A percentile compares a stretch with the other conserved stretches of the same genome.
phyloP scores from a whole-genome alignment of 1,284 basidiomycete genomes.

The Ceratorhiza oryzae-sativae region DNA sequence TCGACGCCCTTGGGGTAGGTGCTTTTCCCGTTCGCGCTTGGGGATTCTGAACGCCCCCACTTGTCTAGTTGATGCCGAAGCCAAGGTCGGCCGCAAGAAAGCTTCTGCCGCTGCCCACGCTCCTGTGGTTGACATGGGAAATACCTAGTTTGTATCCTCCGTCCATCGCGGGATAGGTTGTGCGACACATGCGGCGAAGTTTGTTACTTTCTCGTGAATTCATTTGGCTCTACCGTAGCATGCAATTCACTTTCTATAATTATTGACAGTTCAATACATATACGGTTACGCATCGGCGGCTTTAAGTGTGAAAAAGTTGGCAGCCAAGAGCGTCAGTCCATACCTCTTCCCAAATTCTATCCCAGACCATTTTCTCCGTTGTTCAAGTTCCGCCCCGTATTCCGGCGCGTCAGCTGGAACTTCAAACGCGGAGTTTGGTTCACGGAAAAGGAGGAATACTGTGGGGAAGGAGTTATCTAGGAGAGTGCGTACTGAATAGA shows the following conservation, averaged over 20 bases:
- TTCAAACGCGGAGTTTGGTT: slow-evolving; percentile 56
- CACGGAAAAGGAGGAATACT: slow-evolving; percentile 69
- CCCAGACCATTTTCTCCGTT: slow-evolving; percentile 63
- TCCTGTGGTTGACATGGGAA: neutral
- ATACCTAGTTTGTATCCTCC: neutral
- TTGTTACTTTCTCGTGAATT: too few relatives aligned
- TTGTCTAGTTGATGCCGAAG: slow-evolving; percentile 26
- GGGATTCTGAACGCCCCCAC: neutral
- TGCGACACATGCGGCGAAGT: too few relatives aligned
- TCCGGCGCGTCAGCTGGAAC: slow-evolving; percentile 60
- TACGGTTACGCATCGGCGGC: slow-evolving; percentile 12
- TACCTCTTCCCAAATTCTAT: slow-evolving; percentile 61
- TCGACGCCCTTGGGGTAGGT: slow-evolving; percentile 86
- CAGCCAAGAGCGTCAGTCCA: slow-evolving; percentile 65
- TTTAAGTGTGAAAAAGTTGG: slow-evolving; percentile 58
- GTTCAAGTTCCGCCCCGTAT: slow-evolving; percentile 55
- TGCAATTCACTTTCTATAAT: neutral
- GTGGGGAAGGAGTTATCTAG: neutral
- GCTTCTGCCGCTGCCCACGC: neutral
- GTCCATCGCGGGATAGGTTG: too few relatives aligned
- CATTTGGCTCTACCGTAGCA: neutral
- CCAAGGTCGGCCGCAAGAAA: slow-evolving; percentile 19
- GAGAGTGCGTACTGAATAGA: slow-evolving; percentile 14
- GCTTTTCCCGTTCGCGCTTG: too few relatives aligned
- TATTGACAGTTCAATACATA: neutral